Base-by-base conservation (phyloP, 768 basidiomycete species). In the Dentipellis sp. region DNA sequence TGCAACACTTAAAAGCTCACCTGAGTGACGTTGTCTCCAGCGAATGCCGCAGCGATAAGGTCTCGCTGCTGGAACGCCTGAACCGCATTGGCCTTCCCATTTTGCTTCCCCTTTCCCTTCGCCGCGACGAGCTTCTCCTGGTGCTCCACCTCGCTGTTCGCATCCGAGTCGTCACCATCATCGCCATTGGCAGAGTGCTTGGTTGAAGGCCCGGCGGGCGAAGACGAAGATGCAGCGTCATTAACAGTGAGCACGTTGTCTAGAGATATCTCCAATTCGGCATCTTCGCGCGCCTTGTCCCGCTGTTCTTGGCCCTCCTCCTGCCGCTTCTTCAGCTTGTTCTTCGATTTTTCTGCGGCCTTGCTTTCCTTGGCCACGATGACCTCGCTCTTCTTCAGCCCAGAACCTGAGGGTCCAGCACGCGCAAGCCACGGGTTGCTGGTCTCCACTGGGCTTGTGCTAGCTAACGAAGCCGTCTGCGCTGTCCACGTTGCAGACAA, bases 11-110 rank as follows among this genome's bases (percentile, higher is more conserved):
- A 52, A 12, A 10, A 5, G 1, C 83, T 36, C 64, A 92, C 92
- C 71, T 88, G 84, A 6, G 97, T 84, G 35, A 98, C 95, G 61
- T 98, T 91, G 69, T 99, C 97, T 2, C 93, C 94, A 1, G 94
- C 95, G 73, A 99, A 99, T 0, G 97, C 97, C 54, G 84, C 83
- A 1, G 94, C 90, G 11, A 99, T 94, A 11, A 98, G 75, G 61
- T 98, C 93, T 39, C 91, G 78, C 68, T 98, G 95, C 67, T 89
- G 77, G 71, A 97, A 93, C 0, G 89, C 88, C 53, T 77, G 79
- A 0, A 81, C 67, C 21, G 73, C 73, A 50, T 65, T 68, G 42
- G 62, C 61, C 64, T 74, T 53, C 52, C 70, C 66, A 34, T 75
- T 81, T 55, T 66, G 73, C 65, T 78, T 83, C 45, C 68, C 66